Percentiles rank a stretch among this genome's conserved stretches.
These are phyloP conservation scores for Dothistroma pini DNA, from an alignment of 2,329 filamentous ascomycete genomes.

Conservation along the genomic window DNA sequence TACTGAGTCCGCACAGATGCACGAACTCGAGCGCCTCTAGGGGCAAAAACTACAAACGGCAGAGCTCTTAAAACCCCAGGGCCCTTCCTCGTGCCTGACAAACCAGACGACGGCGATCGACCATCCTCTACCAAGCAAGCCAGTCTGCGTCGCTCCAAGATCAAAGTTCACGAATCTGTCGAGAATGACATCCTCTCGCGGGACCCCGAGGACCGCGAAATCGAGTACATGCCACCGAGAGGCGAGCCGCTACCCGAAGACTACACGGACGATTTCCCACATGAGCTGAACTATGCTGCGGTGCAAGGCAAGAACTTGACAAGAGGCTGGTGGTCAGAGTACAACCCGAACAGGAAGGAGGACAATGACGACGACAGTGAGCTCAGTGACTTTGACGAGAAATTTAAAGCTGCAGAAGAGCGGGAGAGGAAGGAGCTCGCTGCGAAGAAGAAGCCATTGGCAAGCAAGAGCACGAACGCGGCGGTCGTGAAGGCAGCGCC, in stretches of 20 bases:
- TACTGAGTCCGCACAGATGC: conserved; percentile 46
- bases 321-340: conserved; percentile 50
- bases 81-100: conserved; percentile 52
- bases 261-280: conserved; percentile 31
- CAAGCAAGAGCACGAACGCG: conserved; percentile 11
- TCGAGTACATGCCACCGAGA: conserved; percentile 84
- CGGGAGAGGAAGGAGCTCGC: conserved; percentile 16
- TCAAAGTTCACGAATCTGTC: conserved; percentile 59
- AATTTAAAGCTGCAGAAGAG: conserved; percentile 31
- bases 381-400: conserved; percentile 64
- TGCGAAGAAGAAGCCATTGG: conserved; percentile 5
- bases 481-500: conserved; percentile 33
- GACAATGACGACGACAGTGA: conserved; percentile 56
- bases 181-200: conserved; percentile 21
- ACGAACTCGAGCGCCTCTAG: conserved; percentile 73
- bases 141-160: conserved; percentile 51
- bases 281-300: conserved; percentile 28
- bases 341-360: conserved; percentile 54
- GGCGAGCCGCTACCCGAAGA: conserved; percentile 46
- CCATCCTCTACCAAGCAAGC: conserved; percentile 49
- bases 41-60: conserved; percentile 94
- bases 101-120: conserved; percentile 31
- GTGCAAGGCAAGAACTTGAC: conserved; percentile 54
- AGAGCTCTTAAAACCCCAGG: conserved; percentile 66
- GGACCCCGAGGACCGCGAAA: conserved; percentile 60